Conservation (phyloP, 441 rosid species). For the Erodium trifolium region DNA sequence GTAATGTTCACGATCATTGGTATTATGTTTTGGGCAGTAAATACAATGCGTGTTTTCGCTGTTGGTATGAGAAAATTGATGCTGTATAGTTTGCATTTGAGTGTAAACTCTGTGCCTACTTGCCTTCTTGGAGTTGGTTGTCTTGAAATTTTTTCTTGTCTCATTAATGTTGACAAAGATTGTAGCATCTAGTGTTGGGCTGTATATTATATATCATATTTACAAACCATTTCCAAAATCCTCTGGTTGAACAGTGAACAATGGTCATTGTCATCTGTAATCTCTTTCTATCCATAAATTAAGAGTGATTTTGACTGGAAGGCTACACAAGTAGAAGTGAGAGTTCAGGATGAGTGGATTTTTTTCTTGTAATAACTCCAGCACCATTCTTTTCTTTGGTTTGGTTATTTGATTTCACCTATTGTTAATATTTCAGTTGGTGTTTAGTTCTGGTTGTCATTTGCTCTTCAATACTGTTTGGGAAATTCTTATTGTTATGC, state of each 20-base stretch:
- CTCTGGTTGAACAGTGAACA: background rate
- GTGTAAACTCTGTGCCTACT: background rate
- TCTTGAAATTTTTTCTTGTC: background rate
- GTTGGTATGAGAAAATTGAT: background rate
- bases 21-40: background rate
- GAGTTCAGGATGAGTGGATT: background rate
- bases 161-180: background rate
- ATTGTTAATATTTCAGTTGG: background rate
- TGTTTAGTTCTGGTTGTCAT: background rate
- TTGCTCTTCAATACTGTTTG: background rate
- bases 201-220: background rate
- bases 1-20: background rate
- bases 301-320: background rate
- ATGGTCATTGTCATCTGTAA: background rate
- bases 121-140: background rate
- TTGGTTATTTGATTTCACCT: background rate
- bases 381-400: background rate
- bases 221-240: background rate
- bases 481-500: constrained; percentile 2
- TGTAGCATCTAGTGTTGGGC: background rate
- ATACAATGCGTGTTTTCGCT: background rate
- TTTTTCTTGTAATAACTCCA: background rate
- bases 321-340: background rate
- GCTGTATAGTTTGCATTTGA: background rate
- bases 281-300: background rate